phyloP scores from a whole-genome alignment of 2,329 filamentous ascomycete species.

The Amauroascus niger region DNA sequence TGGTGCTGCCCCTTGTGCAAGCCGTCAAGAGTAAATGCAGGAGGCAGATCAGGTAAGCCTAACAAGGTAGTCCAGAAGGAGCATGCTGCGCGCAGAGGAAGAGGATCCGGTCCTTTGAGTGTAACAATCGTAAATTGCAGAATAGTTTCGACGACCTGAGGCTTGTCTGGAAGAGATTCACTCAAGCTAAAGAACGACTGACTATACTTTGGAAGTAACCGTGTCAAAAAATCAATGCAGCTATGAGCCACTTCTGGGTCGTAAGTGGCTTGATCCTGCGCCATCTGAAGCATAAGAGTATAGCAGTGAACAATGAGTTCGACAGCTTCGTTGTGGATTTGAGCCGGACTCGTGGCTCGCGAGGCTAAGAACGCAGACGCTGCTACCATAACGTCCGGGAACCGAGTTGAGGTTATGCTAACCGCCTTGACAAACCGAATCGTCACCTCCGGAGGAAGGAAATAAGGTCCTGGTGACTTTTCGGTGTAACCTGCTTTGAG shows the following conservation, averaged over 20 bases:
- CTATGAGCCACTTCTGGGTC: conserved; percentile 38
- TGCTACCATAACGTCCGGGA: conserved; percentile 35
- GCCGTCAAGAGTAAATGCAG: conserved; percentile 9
- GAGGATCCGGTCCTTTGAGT: conserved; percentile 35
- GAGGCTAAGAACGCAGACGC: conserved; percentile 40
- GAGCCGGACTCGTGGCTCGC: conserved; percentile 28
- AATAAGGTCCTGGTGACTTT: conserved; percentile 32
- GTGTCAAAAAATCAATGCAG: conserved; percentile 38
- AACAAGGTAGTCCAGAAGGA: conserved; percentile 37
- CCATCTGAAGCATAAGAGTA: conserved; percentile 31
- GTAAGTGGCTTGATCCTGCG: conserved; percentile 27
- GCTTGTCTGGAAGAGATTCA: conserved; percentile 19
- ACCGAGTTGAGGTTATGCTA: conserved; percentile 23
- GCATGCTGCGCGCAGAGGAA: conserved; percentile 40
- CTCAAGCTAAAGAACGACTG: conserved; percentile 29
- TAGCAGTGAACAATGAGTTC: conserved; percentile 34
- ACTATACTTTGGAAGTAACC: conserved; percentile 36
- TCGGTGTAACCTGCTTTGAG: conserved; percentile 40
- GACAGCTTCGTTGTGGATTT: conserved; percentile 28
- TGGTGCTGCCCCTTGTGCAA: not conserved
- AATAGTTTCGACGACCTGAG: conserved; percentile 28
- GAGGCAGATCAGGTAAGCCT: conserved; percentile 24
- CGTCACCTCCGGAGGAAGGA: conserved; percentile 35
- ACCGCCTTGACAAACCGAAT: conserved; percentile 35
- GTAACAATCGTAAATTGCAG: conserved; percentile 35